Evolutionary conservation across 495 filamentous ascomycete species (phyloP).

Genomic region (Cryomyces antarcticus): DNA sequence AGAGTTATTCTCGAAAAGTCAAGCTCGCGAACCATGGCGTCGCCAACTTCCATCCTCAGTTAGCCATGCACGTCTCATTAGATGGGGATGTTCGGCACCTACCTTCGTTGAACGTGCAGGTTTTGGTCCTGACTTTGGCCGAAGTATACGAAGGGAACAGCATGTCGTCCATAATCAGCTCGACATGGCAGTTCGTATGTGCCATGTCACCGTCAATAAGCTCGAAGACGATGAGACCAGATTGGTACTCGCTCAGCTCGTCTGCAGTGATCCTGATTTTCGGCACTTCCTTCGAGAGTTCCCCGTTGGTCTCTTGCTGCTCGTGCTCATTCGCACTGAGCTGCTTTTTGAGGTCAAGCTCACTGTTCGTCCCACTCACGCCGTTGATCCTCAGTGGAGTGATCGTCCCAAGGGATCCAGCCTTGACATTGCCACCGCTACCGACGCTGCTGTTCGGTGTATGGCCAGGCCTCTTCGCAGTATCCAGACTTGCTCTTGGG

Average conservation of each 20-base stretch:
- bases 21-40: constrained; percentile 88
- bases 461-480: background rate
- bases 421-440: background rate
- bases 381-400: constrained; percentile 1
- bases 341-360: constrained; percentile 19
- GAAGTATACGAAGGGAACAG: constrained; percentile 77
- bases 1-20: constrained; percentile 88
- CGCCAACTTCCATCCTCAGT: constrained; percentile 37
- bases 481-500: background rate
- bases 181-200: constrained; percentile 54
- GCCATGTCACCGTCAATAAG: constrained; percentile 71
- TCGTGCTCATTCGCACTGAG: constrained; percentile 30
- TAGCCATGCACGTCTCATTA: background rate
- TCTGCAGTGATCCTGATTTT: constrained; percentile 62
- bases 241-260: constrained; percentile 67
- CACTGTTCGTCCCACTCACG: constrained; percentile 5
- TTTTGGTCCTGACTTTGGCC: constrained; percentile 42
- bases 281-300: constrained; percentile 34
- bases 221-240: constrained; percentile 85
- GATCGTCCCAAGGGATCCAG: constrained; percentile 4
- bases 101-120: constrained; percentile 62
- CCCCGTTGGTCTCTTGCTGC: constrained; percentile 27
- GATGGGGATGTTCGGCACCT: constrained; percentile 9
- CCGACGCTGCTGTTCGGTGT: background rate
- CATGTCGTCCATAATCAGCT: constrained; percentile 88